phyloP scores from a whole-genome alignment of 179 eudicot species.

The Camellia oleifera region DNA sequence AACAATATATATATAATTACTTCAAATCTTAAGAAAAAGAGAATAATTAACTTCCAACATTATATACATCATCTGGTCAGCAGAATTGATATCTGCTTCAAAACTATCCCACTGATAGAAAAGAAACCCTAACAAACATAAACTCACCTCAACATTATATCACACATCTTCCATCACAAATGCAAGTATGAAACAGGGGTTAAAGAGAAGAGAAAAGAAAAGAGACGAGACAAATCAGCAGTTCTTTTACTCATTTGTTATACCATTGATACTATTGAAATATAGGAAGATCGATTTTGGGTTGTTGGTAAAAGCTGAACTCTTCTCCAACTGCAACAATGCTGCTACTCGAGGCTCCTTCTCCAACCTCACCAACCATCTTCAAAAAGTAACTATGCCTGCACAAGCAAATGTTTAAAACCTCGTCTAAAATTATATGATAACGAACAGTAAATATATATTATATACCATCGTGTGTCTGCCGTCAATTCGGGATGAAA shows the following conservation, averaged over 20 bases:
- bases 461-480: constrained; percentile 73
- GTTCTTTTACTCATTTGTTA: not conserved
- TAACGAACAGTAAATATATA: not conserved
- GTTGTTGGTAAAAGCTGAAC: constrained; percentile 23
- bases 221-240: not conserved
- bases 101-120: not conserved
- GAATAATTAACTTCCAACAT: not conserved
- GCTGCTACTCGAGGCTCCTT: constrained; percentile 42
- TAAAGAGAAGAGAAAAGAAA: not conserved
- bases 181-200: not conserved
- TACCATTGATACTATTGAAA: constrained; percentile 31
- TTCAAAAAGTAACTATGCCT: constrained; percentile 79
- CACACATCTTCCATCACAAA: not conserved
- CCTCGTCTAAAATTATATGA: not conserved
- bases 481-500: constrained; percentile 96
- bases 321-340: constrained; percentile 25
- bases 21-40: not conserved
- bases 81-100: not conserved
- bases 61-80: not conserved
- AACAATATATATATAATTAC: too few relatives aligned
- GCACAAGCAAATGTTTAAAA: constrained; percentile 15
- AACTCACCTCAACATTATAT: not conserved
- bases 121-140: not conserved
- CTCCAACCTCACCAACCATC: constrained; percentile 54
- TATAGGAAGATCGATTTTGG: constrained; percentile 55